Evolutionary conservation across 148 eudicot species (phyloP).

Genomic region (Rhododendron henanense): DNA sequence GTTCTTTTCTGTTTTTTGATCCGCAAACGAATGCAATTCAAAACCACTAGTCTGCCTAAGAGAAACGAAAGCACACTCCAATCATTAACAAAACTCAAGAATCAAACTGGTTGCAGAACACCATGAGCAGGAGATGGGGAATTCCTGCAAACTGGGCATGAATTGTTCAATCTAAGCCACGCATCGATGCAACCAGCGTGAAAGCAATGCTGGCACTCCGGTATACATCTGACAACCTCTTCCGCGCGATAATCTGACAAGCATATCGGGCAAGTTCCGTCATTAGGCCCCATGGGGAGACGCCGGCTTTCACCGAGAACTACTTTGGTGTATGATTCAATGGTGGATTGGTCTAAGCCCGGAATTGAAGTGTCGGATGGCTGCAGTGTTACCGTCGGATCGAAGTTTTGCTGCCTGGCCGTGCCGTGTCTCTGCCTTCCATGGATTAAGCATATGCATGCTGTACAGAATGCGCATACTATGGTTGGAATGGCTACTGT

Average conservation of each 20-base stretch:
- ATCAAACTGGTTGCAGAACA: not conserved
- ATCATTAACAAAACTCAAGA: not conserved
- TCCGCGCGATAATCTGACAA: constrained; percentile 56
- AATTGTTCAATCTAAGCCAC: constrained; percentile 58
- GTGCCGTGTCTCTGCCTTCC: not conserved
- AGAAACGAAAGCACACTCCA: not conserved
- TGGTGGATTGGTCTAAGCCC: constrained; percentile 78
- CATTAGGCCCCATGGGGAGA: constrained; percentile 55
- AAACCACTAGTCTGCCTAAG: not conserved
- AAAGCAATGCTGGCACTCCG: constrained; percentile 79
- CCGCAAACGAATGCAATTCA: not conserved
- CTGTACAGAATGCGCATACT: constrained; percentile 29
- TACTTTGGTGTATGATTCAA: constrained; percentile 69
- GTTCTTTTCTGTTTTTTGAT: not conserved
- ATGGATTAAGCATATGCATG: constrained; percentile 27
- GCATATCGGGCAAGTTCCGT: constrained; percentile 73
- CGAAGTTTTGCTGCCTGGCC: constrained; percentile 1
- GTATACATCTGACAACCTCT: constrained; percentile 67
- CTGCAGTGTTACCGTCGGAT: constrained; percentile 19
- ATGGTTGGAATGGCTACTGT: constrained; percentile 54
- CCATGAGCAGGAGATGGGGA: constrained; percentile 38
- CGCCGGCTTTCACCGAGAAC: constrained; percentile 74
- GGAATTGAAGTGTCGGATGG: constrained; percentile 2
- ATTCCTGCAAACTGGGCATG: constrained; percentile 79
- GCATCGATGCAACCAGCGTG: constrained; percentile 84